These are phyloP conservation scores for Amanita molliuscula DNA, from an alignment of 768 basidiomycete genomes.

Conservation along the genomic window DNA sequence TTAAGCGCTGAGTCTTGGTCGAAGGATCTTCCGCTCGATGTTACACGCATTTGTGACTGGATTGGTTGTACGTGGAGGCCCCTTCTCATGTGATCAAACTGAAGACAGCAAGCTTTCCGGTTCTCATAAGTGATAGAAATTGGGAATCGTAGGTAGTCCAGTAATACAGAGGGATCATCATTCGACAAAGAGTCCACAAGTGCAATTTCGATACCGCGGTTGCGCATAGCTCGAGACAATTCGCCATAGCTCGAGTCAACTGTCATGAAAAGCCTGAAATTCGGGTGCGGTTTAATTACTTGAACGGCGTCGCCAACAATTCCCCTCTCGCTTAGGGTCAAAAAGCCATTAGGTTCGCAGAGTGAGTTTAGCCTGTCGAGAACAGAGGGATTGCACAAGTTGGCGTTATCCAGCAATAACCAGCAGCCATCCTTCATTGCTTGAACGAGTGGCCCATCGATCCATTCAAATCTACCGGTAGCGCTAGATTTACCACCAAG, in stretches of 20 bases:
- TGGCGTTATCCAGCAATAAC: constrained; percentile 87
- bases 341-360: constrained; percentile 74
- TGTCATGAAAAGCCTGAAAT: constrained; percentile 91
- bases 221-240: constrained; percentile 95
- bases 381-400: constrained; percentile 91
- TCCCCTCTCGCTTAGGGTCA: constrained; percentile 88
- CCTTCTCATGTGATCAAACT: constrained; percentile 27
- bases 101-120: constrained; percentile 9
- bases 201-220: constrained; percentile 84
- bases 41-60: constrained; percentile 4
- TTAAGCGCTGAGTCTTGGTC: constrained; percentile 41
- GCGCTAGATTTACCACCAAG: constrained; percentile 16
- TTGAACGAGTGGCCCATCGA: constrained; percentile 82
- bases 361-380: constrained; percentile 94
- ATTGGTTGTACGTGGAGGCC: constrained; percentile 14
- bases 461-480: constrained; percentile 77
- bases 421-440: constrained; percentile 86
- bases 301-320: constrained; percentile 69
- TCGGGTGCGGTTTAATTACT: constrained; percentile 68
- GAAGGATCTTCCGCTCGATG: constrained; percentile 30
- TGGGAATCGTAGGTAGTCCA: constrained; percentile 30
- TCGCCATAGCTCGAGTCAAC: constrained; percentile 89
- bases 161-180: constrained; percentile 38
- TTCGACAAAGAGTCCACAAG: constrained; percentile 25
- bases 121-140: not conserved